Evolutionary conservation across 1,284 basidiomycete genomes (phyloP).

Genomic region (Ceratobasidium sp.): DNA sequence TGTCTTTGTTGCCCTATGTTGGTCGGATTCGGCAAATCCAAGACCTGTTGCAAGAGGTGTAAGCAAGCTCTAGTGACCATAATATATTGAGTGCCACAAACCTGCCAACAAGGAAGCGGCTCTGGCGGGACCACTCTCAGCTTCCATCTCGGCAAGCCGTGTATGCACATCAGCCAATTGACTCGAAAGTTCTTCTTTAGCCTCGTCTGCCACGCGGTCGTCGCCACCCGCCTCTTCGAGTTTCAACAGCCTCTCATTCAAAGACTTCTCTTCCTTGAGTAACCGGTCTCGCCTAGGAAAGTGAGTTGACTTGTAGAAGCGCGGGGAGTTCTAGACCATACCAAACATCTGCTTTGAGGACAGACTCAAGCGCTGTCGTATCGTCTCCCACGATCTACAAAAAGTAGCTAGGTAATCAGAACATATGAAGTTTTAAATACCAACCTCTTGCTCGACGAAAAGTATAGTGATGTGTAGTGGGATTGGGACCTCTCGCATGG

Average conservation of each 20-base stretch:
- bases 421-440: constrained; percentile 39
- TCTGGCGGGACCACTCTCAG: constrained; percentile 92
- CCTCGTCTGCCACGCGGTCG: constrained; percentile 73
- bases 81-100: constrained; percentile 45
- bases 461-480: constrained; percentile 95
- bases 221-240: constrained; percentile 63
- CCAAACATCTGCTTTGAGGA: constrained; percentile 97
- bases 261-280: constrained; percentile 75
- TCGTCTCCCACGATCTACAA: constrained; percentile 87
- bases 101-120: constrained; percentile 91
- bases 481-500: constrained; percentile 92
- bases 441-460: constrained; percentile 97
- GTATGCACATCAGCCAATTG: constrained; percentile 93
- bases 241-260: constrained; percentile 74
- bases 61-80: neutral
- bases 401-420: constrained; percentile 5
- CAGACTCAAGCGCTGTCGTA: constrained; percentile 89
- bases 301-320: too few species aligned
- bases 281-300: constrained; percentile 72
- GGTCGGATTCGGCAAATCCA: constrained; percentile 90
- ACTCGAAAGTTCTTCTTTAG: constrained; percentile 83
- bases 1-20: constrained; percentile 78
- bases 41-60: constrained; percentile 60
- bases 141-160: constrained; percentile 94
- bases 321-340: neutral